Evolutionary conservation across 1,284 basidiomycete species (phyloP).

Genomic region (Melampsora larici-populina): DNA sequence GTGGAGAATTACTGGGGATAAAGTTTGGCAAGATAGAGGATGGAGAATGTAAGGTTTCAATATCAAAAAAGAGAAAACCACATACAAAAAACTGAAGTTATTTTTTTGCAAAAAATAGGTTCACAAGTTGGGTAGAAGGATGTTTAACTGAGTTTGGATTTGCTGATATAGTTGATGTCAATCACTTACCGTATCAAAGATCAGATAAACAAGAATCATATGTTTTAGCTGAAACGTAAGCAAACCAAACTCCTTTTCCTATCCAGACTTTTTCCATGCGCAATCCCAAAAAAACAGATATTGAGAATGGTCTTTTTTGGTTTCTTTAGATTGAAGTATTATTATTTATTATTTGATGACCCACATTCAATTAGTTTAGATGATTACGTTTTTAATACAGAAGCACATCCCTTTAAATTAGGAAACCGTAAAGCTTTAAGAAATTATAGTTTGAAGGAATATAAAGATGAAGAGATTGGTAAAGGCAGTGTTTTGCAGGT

Average conservation of each 20-base stretch:
- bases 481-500: too few species aligned
- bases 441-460: too few species aligned
- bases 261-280: too few species aligned
- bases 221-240: conserved; percentile 61
- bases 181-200: conserved; percentile 49
- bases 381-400: conserved; percentile 61
- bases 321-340: conserved; percentile 44
- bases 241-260: neutral
- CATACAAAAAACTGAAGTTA: too few species aligned
- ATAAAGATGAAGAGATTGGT: too few species aligned
- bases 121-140: conserved; percentile 59
- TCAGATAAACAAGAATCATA: conserved; percentile 59
- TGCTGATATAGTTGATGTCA: conserved; percentile 56
- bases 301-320: too few species aligned
- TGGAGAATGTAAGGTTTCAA: conserved; percentile 59
- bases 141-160: conserved; percentile 51
- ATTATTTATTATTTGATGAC: conserved; percentile 57
- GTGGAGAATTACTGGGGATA: conserved; percentile 61
- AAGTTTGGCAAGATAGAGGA: conserved; percentile 58
- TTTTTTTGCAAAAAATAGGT: conserved; percentile 9
- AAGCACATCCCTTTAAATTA: conserved; percentile 33
- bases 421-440: neutral
- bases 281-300: too few species aligned
- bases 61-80: neutral
- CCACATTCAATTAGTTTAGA: conserved; percentile 60